Evolutionary conservation across 176 grass and related monocot species (phyloP).

Genomic region (Leersia perrieri): DNA sequence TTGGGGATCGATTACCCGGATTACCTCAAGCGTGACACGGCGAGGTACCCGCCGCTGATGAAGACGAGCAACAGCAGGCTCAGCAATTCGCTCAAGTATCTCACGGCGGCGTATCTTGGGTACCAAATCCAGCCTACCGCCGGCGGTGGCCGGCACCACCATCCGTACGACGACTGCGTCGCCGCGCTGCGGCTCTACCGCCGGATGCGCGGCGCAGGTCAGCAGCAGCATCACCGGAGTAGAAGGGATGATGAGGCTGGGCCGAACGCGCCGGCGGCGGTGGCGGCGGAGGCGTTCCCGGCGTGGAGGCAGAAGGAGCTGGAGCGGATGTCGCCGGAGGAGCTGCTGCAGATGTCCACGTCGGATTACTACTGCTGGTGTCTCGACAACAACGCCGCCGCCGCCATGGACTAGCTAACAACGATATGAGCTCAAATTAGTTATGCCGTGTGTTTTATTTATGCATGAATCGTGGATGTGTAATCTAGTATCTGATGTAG

Average conservation of each 20-base stretch:
- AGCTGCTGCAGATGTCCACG: slow-evolving; percentile 46
- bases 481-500: too few relatives aligned
- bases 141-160: slow-evolving; percentile 26
- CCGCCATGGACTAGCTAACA: neutral
- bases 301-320: slow-evolving; percentile 51
- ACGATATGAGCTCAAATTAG: too few relatives aligned
- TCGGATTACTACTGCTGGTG: slow-evolving; percentile 76
- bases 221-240: slow-evolving; percentile 26
- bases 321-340: slow-evolving; percentile 57
- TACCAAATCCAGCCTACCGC: slow-evolving; percentile 48
- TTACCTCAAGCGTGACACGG: slow-evolving; percentile 69
- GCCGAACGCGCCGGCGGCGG: neutral
- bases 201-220: slow-evolving; percentile 42
- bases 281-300: slow-evolving; percentile 36
- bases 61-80: slow-evolving; percentile 79
- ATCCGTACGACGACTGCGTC: slow-evolving; percentile 71
- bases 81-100: slow-evolving; percentile 76
- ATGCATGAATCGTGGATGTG: too few relatives aligned
- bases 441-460: too few relatives aligned
- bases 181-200: slow-evolving; percentile 58
- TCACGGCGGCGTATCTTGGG: slow-evolving; percentile 62
- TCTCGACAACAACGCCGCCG: too few relatives aligned
- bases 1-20: slow-evolving; percentile 66
- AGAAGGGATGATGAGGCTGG: neutral
- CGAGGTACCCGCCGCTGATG: slow-evolving; percentile 79